Conservation (phyloP, 257 asterid species). For the Solanum appendiculatum region DNA sequence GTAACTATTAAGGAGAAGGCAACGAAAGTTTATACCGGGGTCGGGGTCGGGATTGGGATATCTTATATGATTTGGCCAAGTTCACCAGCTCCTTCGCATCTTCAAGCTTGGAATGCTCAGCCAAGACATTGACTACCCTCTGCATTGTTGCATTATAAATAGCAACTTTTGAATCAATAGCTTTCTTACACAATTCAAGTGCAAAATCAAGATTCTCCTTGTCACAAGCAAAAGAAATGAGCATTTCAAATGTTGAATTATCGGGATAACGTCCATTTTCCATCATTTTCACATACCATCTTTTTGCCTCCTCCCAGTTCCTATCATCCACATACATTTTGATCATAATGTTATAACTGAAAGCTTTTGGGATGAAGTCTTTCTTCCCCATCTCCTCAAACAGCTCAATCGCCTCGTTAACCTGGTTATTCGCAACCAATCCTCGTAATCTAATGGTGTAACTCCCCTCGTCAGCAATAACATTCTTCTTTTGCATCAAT, state of each 20-base stretch:
- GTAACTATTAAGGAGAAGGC: background rate
- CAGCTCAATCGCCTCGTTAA: constrained; percentile 27
- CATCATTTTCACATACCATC: constrained; percentile 24
- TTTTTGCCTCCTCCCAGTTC: constrained; percentile 30
- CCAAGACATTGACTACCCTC: background rate
- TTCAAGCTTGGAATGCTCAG: background rate
- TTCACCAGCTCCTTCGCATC: background rate
- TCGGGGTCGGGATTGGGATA: background rate
- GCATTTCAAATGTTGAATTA: constrained; percentile 17
- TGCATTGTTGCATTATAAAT: background rate
- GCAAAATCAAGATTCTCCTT: constrained; percentile 33
- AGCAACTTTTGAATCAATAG: background rate
- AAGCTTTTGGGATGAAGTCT: constrained; percentile 24
- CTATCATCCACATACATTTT: constrained; percentile 28
- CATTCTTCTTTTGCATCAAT: constrained; percentile 32
- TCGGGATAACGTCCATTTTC: constrained; percentile 18
- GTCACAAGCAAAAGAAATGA: constrained; percentile 30
- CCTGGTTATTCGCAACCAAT: constrained; percentile 15
- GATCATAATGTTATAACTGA: constrained; percentile 28
- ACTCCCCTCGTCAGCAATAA: constrained; percentile 23
- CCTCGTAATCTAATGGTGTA: constrained; percentile 33
- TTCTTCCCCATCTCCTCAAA: constrained; percentile 25
- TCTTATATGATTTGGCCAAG: background rate
- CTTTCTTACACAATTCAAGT: constrained; percentile 28
- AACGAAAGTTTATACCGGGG: background rate